A percentile compares a stretch with the other conserved stretches of the same genome.
phyloP scores from a whole-genome alignment of 139 green algal genomes.

The Penium margaritaceum region DNA sequence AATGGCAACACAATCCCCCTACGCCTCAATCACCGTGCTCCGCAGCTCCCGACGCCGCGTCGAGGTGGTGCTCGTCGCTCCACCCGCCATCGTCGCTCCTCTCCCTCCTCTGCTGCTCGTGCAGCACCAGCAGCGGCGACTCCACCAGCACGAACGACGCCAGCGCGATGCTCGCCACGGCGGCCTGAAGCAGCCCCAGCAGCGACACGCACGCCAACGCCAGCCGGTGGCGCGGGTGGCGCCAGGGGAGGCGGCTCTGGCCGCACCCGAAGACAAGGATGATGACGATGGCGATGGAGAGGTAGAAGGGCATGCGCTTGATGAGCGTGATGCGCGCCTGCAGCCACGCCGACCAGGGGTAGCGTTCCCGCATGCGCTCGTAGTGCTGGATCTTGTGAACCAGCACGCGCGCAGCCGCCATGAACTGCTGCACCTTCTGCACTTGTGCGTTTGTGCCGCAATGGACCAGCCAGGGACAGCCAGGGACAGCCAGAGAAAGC shows the following conservation, averaged over 20 bases:
- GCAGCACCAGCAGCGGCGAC: conserved; percentile 16
- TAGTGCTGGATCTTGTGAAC: conserved; percentile 25
- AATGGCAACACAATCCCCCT: too few relatives aligned
- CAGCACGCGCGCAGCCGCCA: conserved; percentile 8
- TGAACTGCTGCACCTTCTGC: conserved; percentile 28
- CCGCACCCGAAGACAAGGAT: conserved; percentile 22
- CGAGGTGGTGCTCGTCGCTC: background rate
- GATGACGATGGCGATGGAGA: conserved; percentile 20
- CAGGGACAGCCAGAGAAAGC: too few relatives aligned
- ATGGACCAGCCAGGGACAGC: too few relatives aligned
- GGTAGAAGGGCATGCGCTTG: conserved; percentile 21
- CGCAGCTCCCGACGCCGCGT: background rate
- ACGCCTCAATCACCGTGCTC: background rate
- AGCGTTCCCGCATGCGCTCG: conserved; percentile 9
- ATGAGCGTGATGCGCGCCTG: conserved; percentile 12
- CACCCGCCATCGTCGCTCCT: too few relatives aligned
- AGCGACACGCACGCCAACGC: background rate
- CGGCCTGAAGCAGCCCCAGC: conserved; percentile 10
- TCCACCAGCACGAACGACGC: conserved; percentile 2
- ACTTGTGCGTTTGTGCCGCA: too few relatives aligned
- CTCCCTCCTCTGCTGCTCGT: background rate
- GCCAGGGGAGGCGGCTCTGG: conserved; percentile 6
- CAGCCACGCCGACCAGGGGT: background rate
- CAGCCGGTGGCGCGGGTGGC: background rate
- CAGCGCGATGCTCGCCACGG: background rate